These are phyloP conservation scores for Lactarius quietus DNA, from an alignment of 768 basidiomycete genomes.

Conservation along the genomic window DNA sequence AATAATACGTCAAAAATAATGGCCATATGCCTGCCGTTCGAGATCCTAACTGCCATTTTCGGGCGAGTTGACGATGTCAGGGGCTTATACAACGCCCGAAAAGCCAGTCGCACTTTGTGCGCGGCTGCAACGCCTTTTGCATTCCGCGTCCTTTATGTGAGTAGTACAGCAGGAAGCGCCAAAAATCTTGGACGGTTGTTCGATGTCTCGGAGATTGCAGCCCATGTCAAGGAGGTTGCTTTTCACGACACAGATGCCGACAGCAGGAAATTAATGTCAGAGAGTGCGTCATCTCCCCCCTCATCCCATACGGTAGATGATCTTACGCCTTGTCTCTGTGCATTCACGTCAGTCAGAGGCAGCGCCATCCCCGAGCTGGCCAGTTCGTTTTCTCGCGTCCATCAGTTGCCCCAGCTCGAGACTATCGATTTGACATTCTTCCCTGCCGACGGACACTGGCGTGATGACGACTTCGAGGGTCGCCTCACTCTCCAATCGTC, in stretches of 20 bases:
- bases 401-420: not conserved
- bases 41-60: not conserved
- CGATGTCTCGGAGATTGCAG: not conserved
- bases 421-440: not conserved
- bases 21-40: not conserved
- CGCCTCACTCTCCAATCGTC: not conserved
- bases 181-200: not conserved
- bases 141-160: conserved; percentile 3
- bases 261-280: not conserved
- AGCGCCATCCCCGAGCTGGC: not conserved
- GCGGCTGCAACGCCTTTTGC: not conserved
- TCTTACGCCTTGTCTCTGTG: too few species aligned
- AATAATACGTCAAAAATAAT: too few species aligned
- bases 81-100: not conserved
- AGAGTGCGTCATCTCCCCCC: not conserved
- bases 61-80: not conserved
- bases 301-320: not conserved
- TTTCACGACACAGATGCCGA: not conserved
- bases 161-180: not conserved
- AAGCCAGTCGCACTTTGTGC: not conserved
- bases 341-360: not conserved
- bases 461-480: not conserved
- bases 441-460: not conserved
- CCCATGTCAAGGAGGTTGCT: not conserved
- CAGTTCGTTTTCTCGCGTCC: not conserved